A percentile compares a stretch with the other conserved stretches of the same genome.
Conservation (phyloP, 768 basidiomycete species). For the Termitomyces sp. region DNA sequence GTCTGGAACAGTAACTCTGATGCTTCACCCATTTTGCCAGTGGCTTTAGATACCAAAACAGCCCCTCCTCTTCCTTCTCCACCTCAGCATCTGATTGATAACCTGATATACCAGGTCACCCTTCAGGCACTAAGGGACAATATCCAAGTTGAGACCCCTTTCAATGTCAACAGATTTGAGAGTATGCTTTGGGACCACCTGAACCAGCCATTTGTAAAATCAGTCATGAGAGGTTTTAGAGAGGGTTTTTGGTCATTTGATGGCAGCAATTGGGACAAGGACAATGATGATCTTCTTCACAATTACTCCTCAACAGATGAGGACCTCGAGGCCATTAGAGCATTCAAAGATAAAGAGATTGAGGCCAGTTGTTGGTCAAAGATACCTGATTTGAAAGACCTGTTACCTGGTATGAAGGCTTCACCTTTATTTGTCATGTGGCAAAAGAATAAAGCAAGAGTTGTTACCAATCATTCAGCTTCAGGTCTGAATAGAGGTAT, state of each 20-base stretch:
- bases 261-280: too few species aligned
- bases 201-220: too few species aligned
- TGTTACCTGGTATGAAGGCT: constrained; percentile 23
- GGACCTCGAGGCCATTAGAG: not conserved
- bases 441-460: constrained; percentile 22
- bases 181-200: too few species aligned
- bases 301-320: constrained; percentile 10
- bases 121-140: not conserved
- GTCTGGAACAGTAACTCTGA: too few species aligned
- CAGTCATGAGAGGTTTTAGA: too few species aligned
- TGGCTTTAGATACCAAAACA: too few species aligned
- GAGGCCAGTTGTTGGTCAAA: constrained; percentile 16
- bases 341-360: too few species aligned
- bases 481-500: constrained; percentile 14
- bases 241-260: too few species aligned
- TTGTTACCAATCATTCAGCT: constrained; percentile 24
- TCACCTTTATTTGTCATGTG: constrained; percentile 24
- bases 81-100: too few species aligned
- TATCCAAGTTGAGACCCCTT: constrained; percentile 24
- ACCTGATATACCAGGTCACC: not conserved
- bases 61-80: too few species aligned
- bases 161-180: constrained; percentile 22
- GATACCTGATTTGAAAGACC: constrained; percentile 2
- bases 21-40: too few species aligned
- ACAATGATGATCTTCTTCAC: not conserved